Percentiles rank a stretch among this genome's conserved stretches.
These are phyloP conservation scores for Funneliformis geosporum DNA, from an alignment of 192 early-diverging fungal genomes.

Conservation along the genomic window DNA sequence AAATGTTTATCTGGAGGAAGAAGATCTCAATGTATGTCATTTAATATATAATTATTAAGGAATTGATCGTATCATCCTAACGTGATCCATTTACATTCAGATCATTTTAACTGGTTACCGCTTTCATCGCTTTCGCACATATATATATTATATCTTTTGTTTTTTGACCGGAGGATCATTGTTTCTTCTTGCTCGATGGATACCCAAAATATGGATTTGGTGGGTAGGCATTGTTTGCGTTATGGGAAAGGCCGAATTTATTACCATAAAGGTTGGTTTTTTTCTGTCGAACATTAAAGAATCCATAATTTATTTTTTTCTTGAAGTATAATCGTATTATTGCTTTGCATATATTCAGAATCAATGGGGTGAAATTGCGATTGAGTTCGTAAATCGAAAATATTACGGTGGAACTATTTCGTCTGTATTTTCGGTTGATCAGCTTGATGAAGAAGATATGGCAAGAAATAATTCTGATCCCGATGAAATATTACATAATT, in stretches of 20 bases:
- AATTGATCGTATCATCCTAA: background rate
- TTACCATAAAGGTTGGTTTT: conserved; percentile 58
- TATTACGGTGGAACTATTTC: conserved; percentile 68
- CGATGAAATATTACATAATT: conserved; percentile 41
- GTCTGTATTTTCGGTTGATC: conserved; percentile 63
- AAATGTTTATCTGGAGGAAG: conserved; percentile 65
- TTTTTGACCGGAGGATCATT: conserved; percentile 69
- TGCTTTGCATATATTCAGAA: conserved; percentile 41
- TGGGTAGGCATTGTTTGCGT: conserved; percentile 65
- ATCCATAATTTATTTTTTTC: conserved; percentile 15
- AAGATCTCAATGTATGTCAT: conserved; percentile 57
- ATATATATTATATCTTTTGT: conserved; percentile 67
- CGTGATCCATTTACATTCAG: background rate
- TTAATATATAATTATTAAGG: background rate
- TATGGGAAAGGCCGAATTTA: conserved; percentile 74
- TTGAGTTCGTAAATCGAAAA: conserved; percentile 55
- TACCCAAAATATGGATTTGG: conserved; percentile 72
- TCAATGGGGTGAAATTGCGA: conserved; percentile 63
- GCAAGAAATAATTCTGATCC: conserved; percentile 10
- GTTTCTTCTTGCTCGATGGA: conserved; percentile 83
- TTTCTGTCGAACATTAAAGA: background rate
- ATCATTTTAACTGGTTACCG: conserved; percentile 67
- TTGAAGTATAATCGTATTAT: background rate
- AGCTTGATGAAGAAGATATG: conserved; percentile 44
- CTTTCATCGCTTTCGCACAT: conserved; percentile 46